Evolutionary conservation across 148 eudicot genomes (phyloP).

Genomic region (Heliosperma pusillum): DNA sequence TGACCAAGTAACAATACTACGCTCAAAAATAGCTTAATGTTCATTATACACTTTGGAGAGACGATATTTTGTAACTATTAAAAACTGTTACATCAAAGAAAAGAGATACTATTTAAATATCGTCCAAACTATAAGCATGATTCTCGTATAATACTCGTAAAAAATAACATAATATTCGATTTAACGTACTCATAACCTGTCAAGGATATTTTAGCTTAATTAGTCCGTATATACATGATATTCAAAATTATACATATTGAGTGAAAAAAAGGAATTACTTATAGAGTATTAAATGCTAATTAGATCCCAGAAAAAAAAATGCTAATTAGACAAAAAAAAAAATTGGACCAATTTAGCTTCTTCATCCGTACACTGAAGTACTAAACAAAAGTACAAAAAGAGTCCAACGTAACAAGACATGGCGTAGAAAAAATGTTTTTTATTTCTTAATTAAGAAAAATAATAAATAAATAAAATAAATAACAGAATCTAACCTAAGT

Average conservation of each 20-base stretch:
- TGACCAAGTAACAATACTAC: not conserved
- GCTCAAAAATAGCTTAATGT: not conserved
- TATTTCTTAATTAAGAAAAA: not conserved
- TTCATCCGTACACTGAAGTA: not conserved
- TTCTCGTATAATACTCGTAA: not conserved
- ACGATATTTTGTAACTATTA: too few species aligned
- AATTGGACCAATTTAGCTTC: not conserved
- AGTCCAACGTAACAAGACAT: conserved; percentile 7
- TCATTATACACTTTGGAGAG: too few species aligned
- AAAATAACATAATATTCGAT: too few species aligned
- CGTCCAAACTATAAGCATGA: not conserved
- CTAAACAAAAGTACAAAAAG: not conserved
- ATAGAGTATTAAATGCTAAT: not conserved
- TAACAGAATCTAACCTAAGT: conserved; percentile 16
- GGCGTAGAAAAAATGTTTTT: too few species aligned
- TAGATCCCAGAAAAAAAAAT: not conserved
- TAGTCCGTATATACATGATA: too few species aligned
- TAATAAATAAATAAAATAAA: not conserved
- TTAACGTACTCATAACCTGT: not conserved
- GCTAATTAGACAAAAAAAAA: not conserved
- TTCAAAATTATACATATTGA: too few species aligned
- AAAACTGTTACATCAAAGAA: too few species aligned
- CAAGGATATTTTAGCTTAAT: not conserved
- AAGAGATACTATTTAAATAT: not conserved
- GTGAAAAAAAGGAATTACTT: too few species aligned